Base-by-base conservation (phyloP, 495 filamentous ascomycete genomes). In the Penicillium ochrochloron region DNA sequence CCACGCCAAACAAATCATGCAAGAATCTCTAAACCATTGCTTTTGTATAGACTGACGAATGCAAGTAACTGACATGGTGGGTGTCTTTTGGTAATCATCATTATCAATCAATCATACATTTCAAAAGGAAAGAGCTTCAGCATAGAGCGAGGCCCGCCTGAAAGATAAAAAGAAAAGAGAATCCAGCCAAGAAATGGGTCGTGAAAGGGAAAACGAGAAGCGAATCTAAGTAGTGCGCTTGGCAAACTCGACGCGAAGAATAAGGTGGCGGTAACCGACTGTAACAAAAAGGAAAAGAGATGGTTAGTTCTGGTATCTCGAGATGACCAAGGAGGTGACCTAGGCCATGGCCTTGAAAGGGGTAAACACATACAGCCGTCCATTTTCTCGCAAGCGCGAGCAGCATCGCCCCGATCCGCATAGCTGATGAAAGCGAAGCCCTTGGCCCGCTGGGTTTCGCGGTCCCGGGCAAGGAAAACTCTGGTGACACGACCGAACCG, bases 341-440 rank as follows among this genome's bases (percentile, higher is more conserved):
- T 2, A 8, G 15, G 29, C 48, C 34, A 11, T 35, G 29, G 21
- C 29, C 37, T 12, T 39, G 42, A 63, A 64, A 25, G 35, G 31
- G 52, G 6, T 7, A 42, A 61, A 64, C 65, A 84, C 88, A 75
- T 83, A 90, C 88, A 97, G 67, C 96, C 96, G 81, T 99, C 95
- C 90, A 99, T 91, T 84, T 97, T 98, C 80, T 91, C 89, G 80
- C 94, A 97, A 9, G 95, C 95, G 78, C 88, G 90, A 61, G 90
- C 88, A 60, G 95, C 95, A 79, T 99, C 96, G 62, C 80, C 76
- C 67, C 94, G 85, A 66, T 98, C 95, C 55, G 88, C 88, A 77
- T 93, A 99, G 76, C 91, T 96, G 81, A 99, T 96, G 76, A 99
- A 99, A 19, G 95, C 95, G 72, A 98, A 99, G 50, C 95, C 95